These are phyloP conservation scores for Thalassiosira hispida DNA, from an alignment of 352 stramenopile genomes.

Conservation along the genomic window DNA sequence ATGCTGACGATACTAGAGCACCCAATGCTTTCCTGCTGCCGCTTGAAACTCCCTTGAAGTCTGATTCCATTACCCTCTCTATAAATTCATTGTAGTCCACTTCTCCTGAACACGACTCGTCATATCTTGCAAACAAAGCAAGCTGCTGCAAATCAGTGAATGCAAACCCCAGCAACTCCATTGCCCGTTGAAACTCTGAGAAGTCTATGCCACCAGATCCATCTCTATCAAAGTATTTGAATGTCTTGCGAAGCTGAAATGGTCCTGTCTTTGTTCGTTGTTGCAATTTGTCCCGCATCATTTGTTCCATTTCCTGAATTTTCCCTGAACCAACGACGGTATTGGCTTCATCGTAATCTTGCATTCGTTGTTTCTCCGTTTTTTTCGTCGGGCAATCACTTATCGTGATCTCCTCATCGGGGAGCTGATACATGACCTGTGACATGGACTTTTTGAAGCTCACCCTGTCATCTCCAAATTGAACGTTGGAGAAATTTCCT, in stretches of 20 bases:
- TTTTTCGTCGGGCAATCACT: constrained; percentile 48
- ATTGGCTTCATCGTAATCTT: constrained; percentile 69
- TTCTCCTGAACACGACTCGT: constrained; percentile 66
- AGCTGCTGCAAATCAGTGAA: constrained; percentile 72
- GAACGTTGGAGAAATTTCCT: constrained; percentile 63
- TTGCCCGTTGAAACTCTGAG: constrained; percentile 69
- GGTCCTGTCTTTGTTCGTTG: constrained; percentile 70
- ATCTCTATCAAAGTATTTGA: constrained; percentile 77
- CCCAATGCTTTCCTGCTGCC: constrained; percentile 48
- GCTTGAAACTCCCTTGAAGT: constrained; percentile 61
- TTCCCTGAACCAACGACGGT: constrained; percentile 60
- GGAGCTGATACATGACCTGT: constrained; percentile 62
- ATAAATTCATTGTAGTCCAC: constrained; percentile 72
- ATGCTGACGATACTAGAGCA: constrained; percentile 57
- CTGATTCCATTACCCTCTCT: constrained; percentile 68
- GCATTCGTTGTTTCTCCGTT: constrained; percentile 50
- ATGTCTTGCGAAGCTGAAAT: constrained; percentile 70
- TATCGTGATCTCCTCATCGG: constrained; percentile 56
- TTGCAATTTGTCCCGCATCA: constrained; percentile 74
- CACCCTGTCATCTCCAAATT: constrained; percentile 72
- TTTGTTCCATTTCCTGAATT: constrained; percentile 73
- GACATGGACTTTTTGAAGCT: constrained; percentile 72
- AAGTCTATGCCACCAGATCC: constrained; percentile 70
- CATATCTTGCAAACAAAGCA: constrained; percentile 68
- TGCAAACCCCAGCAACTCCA: constrained; percentile 75